phyloP scores from a whole-genome alignment of 2,329 filamentous ascomycete species.

The Pseudopyricularia javanii region DNA sequence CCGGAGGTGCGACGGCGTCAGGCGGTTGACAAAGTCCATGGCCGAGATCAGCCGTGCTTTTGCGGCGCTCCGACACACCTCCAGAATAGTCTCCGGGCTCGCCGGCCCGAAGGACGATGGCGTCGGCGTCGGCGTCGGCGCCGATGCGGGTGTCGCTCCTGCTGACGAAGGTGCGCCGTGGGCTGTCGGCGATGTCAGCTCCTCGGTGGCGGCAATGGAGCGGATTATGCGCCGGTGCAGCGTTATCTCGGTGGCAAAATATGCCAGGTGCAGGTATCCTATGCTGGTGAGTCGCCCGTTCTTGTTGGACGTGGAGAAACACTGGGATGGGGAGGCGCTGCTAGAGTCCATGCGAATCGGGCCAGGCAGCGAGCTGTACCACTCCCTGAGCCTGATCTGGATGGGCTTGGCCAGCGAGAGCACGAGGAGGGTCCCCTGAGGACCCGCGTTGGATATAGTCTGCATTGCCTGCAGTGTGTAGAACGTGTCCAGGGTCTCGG shows the following conservation, averaged over 20 bases:
- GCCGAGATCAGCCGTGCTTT: slow-evolving; percentile 90
- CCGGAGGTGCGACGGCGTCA: slow-evolving; percentile 75
- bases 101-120: slow-evolving; percentile 14
- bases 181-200: slow-evolving; percentile 17
- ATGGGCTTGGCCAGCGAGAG: slow-evolving; percentile 69
- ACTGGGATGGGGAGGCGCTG: neutral
- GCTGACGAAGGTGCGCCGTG: neutral
- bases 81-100: slow-evolving; percentile 69
- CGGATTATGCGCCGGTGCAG: slow-evolving; percentile 85
- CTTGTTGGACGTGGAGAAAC: slow-evolving; percentile 1
- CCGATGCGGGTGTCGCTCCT: neutral
- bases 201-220: slow-evolving; percentile 44
- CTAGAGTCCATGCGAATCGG: slow-evolving; percentile 51
- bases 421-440: slow-evolving; percentile 60
- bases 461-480: slow-evolving; percentile 70
- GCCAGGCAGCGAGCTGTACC: slow-evolving; percentile 60
- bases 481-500: slow-evolving; percentile 72
- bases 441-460: slow-evolving; percentile 51
- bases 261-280: slow-evolving; percentile 77
- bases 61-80: slow-evolving; percentile 86
- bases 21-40: slow-evolving; percentile 93
- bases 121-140: slow-evolving; percentile 9
- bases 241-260: slow-evolving; percentile 89
- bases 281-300: slow-evolving; percentile 43
- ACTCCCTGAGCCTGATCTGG: slow-evolving; percentile 71